Evolutionary conservation across 1,284 basidiomycete species (phyloP), one percentile per base, ranked within the genome.

Genomic region (Heterobasidion annosum): DNA sequence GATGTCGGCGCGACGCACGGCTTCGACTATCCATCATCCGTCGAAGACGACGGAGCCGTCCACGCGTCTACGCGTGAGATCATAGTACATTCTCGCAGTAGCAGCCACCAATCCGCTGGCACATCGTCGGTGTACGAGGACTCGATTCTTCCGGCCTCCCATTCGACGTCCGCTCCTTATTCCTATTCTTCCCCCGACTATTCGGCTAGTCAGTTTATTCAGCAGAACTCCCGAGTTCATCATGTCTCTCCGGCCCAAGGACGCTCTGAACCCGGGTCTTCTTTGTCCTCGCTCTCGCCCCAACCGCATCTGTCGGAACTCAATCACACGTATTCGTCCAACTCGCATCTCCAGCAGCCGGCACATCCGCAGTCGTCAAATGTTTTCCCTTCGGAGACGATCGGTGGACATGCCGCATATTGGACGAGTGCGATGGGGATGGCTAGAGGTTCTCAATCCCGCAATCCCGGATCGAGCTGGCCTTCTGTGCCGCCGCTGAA

Each of bases 21-120:
- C 15, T 64, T 65, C 49, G 67, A 70, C 51, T 74, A 75, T 45
- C 52, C 55, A 19, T 56, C 47, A 15, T 18, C 59, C 10, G 68
- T 69, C 9, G 72, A 73, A 8, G 63, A 59, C 25, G 73, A 75
- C 40, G 72, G 72, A 16, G 58, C 60, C 42, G 42, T 37, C 19
- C 19, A 50, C 16, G 48, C 49, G 10, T 49, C 56, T n/a, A 32
- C 48, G 8, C 55, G 58, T 18, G 58, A 59, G 25, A 46, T 56
- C 19, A 25, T 25, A 25, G 58, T 57, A 16, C 50, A 54, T 8
- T 58, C 57, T 10, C 57, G 58, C 43, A 34, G 45, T 37, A 52
- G 52, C 42, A 40, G 53, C 52, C 57, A 54, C 53, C 44, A 53
- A 15, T 50, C 53, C 42, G 40, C 40, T 16, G 16, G 10, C 25